Base-by-base conservation (phyloP, 2,329 filamentous ascomycete species). In the Talaromyces sp. region DNA sequence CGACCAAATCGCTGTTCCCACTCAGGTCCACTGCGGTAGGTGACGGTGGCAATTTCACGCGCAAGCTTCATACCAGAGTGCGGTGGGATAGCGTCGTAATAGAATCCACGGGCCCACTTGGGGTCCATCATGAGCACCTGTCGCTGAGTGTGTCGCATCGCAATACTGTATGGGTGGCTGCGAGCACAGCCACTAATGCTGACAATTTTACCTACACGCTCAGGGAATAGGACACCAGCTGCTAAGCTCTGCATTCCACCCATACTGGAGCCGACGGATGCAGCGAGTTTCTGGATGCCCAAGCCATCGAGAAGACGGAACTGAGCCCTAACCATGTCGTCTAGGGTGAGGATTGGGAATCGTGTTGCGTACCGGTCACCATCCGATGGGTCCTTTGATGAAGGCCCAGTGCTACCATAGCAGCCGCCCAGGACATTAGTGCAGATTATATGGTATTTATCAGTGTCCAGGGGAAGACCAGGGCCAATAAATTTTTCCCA, bases 61-160 rank as follows among this genome's bases (percentile, higher is more conserved):
- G 94, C 93, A 6, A 99, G 86, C 76, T 99, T 99, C 93, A 99
- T 97, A 45, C 94, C 94, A 0, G 89, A 87, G 68, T 99, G 94
- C 0, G 94, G 94, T 2, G 94, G 94, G 6, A 99, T 86, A 37
- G 80, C 78, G 66, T 87, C 88, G 70, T 96, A 96, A 79, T 97
- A 97, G 76, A 93, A 96, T 2, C 94, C 94, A 32, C 94, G 86
- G 62, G 90, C 90, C 94, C 94, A 99, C 67, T 96, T 91, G 2
- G 92, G 91, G 66, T 99, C 94, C 88, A 97, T 97, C 92, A 99
- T 97, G 43, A 99, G 82, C 1, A 97, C 94, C 77, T 97, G 94
- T 24, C 94, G 86, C 75, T 99, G 94, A 0, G 93, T 96, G 75
- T 99, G 94, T 49, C 94, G 86, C 93, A 99, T 97, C 30, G 94